Conservation (phyloP, 163 green algal species). For the Chloromonas sp. region DNA sequence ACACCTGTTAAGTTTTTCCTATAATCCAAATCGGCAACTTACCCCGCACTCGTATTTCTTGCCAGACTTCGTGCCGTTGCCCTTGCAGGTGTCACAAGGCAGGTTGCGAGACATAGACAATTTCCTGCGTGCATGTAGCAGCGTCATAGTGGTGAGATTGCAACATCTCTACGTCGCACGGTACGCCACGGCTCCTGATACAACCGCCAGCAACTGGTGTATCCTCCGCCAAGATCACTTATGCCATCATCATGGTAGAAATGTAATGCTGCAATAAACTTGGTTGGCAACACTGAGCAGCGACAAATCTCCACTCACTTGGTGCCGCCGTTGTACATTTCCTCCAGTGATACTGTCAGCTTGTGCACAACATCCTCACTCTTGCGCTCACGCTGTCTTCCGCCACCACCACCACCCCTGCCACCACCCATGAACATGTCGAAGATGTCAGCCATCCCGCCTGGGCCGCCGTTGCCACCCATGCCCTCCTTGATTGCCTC, state of each 20-base stretch:
- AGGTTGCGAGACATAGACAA: conserved; percentile 78
- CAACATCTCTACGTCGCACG: background rate
- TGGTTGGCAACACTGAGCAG: no score
- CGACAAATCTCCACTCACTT: conserved; percentile 41
- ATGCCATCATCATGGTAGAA: no score
- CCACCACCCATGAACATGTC: conserved; percentile 63
- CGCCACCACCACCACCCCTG: conserved; percentile 51
- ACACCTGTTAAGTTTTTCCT: no score
- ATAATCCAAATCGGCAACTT: background rate
- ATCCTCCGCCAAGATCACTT: no score
- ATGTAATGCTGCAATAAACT: no score
- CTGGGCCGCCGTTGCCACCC: conserved; percentile 52
- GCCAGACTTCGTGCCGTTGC: conserved; percentile 77
- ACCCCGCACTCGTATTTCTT: conserved; percentile 68
- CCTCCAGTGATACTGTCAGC: conserved; percentile 85
- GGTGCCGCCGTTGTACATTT: conserved; percentile 87
- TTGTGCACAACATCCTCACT: conserved; percentile 91
- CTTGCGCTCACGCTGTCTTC: conserved; percentile 60
- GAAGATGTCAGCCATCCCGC: conserved; percentile 73
- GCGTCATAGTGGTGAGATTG: background rate
- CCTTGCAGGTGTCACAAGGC: conserved; percentile 75
- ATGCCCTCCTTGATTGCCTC: conserved; percentile 96
- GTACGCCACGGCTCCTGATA: no score
- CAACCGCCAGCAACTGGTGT: no score
- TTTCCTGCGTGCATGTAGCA: conserved; percentile 55